phyloP scores from a whole-genome alignment of 805 yeast species.

The Ogataea haglerorum region DNA sequence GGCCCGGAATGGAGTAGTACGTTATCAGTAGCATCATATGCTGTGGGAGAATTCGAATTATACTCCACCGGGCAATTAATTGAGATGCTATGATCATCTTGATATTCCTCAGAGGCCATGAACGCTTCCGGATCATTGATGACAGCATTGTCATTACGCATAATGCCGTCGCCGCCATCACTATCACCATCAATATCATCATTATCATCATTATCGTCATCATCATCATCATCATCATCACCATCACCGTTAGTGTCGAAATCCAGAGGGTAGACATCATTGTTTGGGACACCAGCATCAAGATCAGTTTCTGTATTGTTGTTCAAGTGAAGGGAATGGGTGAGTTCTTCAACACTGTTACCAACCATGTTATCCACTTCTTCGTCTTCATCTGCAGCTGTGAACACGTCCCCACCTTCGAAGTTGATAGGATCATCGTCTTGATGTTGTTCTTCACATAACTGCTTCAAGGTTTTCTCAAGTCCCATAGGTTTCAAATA shows the following conservation, averaged over 20 bases:
- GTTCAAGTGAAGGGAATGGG: slow-evolving; percentile 3
- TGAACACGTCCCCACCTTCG: slow-evolving; percentile 17
- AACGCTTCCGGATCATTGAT: slow-evolving; percentile 25
- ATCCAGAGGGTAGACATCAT: slow-evolving; percentile 35
- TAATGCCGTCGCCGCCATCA: not conserved
- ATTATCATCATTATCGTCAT: slow-evolving; percentile 7
- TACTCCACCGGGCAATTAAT: slow-evolving; percentile 18
- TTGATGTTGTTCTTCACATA: slow-evolving; percentile 23
- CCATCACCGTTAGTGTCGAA: slow-evolving; percentile 29
- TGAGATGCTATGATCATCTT: slow-evolving; percentile 33
- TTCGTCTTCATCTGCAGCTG: slow-evolving; percentile 12
- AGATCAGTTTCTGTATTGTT: slow-evolving; percentile 31
- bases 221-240: slow-evolving; percentile 10
- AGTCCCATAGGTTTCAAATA: slow-evolving; percentile 58
- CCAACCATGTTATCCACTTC: slow-evolving; percentile 24
- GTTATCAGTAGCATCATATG: slow-evolving; percentile 7
- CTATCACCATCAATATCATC: not conserved
- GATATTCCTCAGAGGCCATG: slow-evolving; percentile 39
- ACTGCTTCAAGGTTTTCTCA: slow-evolving; percentile 47
- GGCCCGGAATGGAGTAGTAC: slow-evolving; percentile 14
- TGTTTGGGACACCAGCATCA: slow-evolving; percentile 46
- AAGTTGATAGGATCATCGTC: slow-evolving; percentile 21
- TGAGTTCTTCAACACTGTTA: slow-evolving; percentile 19
- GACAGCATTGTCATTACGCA: not conserved
- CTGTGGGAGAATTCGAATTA: slow-evolving; percentile 5